These are phyloP conservation scores for Talaromyces sp. DNA, from an alignment of 2,329 filamentous ascomycete species.

Conservation along the genomic window DNA sequence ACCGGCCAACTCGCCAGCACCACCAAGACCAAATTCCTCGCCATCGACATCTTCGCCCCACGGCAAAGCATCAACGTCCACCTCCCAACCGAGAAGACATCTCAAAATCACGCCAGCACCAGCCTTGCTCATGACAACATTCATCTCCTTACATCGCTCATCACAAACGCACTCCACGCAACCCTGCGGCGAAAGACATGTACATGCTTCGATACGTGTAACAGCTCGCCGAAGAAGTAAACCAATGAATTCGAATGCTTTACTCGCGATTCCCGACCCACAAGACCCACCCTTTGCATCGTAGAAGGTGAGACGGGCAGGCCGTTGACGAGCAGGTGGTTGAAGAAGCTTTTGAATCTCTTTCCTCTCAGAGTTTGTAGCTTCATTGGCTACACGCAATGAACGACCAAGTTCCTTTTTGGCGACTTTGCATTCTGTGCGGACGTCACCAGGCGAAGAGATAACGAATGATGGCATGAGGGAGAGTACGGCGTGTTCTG, in stretches of 20 bases:
- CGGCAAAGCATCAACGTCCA: conserved; percentile 81
- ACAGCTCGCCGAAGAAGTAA: conserved; percentile 75
- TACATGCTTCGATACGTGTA: conserved; percentile 72
- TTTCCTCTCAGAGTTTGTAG: conserved; percentile 8
- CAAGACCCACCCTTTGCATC: conserved; percentile 86
- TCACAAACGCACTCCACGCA: conserved; percentile 90
- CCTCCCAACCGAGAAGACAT: conserved; percentile 71
- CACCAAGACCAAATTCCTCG: conserved; percentile 53
- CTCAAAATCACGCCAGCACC: conserved; percentile 81
- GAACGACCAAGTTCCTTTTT: conserved; percentile 80
- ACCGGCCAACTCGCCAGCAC: conserved; percentile 64
- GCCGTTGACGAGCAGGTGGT: conserved; percentile 68
- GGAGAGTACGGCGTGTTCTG: conserved; percentile 85
- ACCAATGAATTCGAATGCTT: conserved; percentile 92
- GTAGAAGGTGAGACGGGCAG: conserved; percentile 88
- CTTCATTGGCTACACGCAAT: conserved; percentile 32
- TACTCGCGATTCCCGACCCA: conserved; percentile 84
- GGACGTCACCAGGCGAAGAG: conserved; percentile 84
- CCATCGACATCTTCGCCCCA: conserved; percentile 83
- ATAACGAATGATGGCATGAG: conserved; percentile 91
- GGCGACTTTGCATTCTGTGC: conserved; percentile 89
- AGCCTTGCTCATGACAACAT: conserved; percentile 91
- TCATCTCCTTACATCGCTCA: conserved; percentile 80
- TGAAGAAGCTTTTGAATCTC: conserved; percentile 24
- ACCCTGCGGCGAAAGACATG: conserved; percentile 67